Base-by-base conservation (phyloP, 345 rosid species). In the Eucalyptus polyanthemos region DNA sequence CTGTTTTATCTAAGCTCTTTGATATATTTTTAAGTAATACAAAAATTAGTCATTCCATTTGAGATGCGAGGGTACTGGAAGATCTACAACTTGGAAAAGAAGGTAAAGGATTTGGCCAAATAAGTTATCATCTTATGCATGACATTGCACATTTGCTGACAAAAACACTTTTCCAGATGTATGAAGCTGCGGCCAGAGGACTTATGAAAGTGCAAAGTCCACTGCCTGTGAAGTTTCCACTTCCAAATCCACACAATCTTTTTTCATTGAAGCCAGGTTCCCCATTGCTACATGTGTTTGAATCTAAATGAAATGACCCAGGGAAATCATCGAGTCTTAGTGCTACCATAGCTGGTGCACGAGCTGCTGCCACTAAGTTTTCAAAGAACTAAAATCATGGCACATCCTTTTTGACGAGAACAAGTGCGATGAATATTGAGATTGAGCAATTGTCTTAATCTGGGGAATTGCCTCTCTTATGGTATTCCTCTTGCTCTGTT, bases 301-400 rank as follows among this genome's bases (percentile, higher is more conserved):
- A 90, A 86, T 91, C 89, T 67, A 92, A 93, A 91, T 37, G 90
- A 81, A 50, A 89, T 34, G 89, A 86, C 72, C 89, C 62, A 87
- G 96, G 92, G 83, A 92, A 93, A 86, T 93, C 95, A 86, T 92
- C 94, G 3, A 93, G 90, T 91, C 98, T 97, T 22, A 80, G 87
- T 89, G 94, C 94, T 67, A 97, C 98, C 80, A 97, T 97, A 40
- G 98, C 97, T 25, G 97, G 98, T 90, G 99, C 99, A 69, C 93
- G 92, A 91, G 96, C 96, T 87, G 99, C 98, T 13, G 97, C 98
- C 37, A 92, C 95, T 49, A 97, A 97, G 88, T 97, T 96, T 90
- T 93, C 94, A 45, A 97, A 92, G 89, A 92, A 88, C 83, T 91
- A 93, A 44, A 91, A 54, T 89, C n/a, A 72, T n/a, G 50, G n/a